A percentile compares a stretch with the other conserved stretches of the same genome.
Conservation (phyloP, 768 basidiomycete species). For the Lactarius hatsudake region DNA sequence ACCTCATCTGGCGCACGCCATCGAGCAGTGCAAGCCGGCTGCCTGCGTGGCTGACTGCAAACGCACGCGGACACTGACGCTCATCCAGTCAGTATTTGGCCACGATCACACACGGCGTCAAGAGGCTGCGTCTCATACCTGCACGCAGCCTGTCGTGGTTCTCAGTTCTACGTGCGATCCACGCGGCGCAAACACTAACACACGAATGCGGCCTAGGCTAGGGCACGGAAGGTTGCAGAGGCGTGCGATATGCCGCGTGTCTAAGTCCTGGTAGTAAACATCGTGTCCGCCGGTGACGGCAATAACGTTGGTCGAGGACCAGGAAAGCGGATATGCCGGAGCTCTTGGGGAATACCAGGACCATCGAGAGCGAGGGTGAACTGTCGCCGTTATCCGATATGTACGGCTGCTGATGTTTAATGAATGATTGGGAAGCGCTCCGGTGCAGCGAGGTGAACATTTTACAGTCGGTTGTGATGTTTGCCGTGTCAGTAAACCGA, state of each 20-base stretch:
- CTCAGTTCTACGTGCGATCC: conserved; percentile 51
- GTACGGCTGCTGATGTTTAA: conserved; percentile 53
- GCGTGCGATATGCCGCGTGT: conserved; percentile 50
- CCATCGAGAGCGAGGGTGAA: conserved; percentile 61
- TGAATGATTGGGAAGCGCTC: conserved; percentile 43
- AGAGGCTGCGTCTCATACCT: conserved; percentile 50
- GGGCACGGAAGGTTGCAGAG: conserved; percentile 41
- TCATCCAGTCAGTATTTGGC: conserved; percentile 35
- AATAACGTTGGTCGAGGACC: conserved; percentile 58
- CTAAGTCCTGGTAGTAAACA: conserved; percentile 61
- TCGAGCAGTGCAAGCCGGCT: conserved; percentile 42
- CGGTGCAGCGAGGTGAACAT: conserved; percentile 50
- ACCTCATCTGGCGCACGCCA: conserved; percentile 33
- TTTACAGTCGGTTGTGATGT: conserved; percentile 37
- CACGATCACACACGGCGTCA: conserved; percentile 34
- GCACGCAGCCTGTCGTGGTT: conserved; percentile 47
- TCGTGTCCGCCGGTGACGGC: conserved; percentile 59
- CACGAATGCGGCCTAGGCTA: conserved; percentile 42
- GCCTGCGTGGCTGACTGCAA: conserved; percentile 41
- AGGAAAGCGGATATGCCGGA: conserved; percentile 58
- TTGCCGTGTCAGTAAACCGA: conserved; percentile 45
- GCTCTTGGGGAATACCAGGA: conserved; percentile 54
- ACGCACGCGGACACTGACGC: conserved; percentile 42
- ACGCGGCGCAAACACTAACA: conserved; percentile 50
- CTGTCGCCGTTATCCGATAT: conserved; percentile 52